A percentile compares a stretch with the other conserved stretches of the same genome.
phyloP scores from a whole-genome alignment of 345 rosid genomes.

The Murraya koenigii region DNA sequence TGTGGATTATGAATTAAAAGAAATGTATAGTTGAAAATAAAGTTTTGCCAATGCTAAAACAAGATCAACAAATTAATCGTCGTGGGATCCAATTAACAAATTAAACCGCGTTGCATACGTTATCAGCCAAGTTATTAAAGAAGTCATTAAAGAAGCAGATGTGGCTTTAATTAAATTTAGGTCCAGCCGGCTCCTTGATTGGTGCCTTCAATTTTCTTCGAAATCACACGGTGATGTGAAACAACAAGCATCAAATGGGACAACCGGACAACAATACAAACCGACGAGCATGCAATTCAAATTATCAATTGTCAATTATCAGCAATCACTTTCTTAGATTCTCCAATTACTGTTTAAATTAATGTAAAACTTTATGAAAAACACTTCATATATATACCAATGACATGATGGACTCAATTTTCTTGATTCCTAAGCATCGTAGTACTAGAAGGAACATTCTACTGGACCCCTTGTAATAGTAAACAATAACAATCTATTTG shows the following conservation, averaged over 20 bases:
- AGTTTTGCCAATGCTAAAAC: too few relatives aligned
- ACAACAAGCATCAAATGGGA: not conserved
- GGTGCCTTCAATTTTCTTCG: conserved; percentile 11
- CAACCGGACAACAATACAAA: not conserved
- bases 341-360: not conserved
- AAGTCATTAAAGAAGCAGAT: not conserved
- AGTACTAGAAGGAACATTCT: not conserved
- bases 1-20: too few relatives aligned
- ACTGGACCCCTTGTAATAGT: too few relatives aligned
- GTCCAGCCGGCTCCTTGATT: not conserved
- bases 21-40: too few relatives aligned
- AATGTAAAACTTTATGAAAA: not conserved
- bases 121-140: not conserved
- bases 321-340: not conserved
- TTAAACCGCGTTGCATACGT: not conserved
- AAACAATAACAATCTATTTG: too few relatives aligned
- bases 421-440: not conserved
- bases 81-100: not conserved
- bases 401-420: not conserved
- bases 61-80: not conserved
- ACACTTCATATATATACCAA: too few relatives aligned
- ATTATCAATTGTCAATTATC: too few relatives aligned
- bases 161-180: not conserved
- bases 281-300: not conserved
- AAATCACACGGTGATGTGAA: not conserved